These are phyloP conservation scores for Colletotrichum viniferum DNA, from an alignment of 2,329 filamentous ascomycete genomes.

Conservation along the genomic window DNA sequence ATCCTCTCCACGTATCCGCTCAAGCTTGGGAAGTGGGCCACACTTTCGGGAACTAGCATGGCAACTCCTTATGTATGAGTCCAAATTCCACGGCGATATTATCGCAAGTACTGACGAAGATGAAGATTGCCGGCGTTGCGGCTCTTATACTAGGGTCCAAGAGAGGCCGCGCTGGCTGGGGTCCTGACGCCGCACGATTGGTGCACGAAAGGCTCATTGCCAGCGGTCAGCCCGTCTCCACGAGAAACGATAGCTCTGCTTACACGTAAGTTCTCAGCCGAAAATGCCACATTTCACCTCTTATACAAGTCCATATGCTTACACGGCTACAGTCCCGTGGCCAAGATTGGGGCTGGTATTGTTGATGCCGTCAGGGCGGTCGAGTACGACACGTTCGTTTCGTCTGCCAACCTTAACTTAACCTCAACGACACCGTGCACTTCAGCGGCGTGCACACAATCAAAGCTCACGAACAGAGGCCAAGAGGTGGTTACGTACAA, in stretches of 20 bases:
- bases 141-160: conserved; percentile 35
- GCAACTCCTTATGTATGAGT: conserved; percentile 40
- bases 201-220: conserved; percentile 30
- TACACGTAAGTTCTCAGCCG: not conserved
- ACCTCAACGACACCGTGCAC: conserved; percentile 47
- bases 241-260: not conserved
- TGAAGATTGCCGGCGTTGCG: conserved; percentile 43
- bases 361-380: conserved; percentile 45
- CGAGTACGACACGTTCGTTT: conserved; percentile 39
- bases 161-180: conserved; percentile 31
- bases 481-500: conserved; percentile 36
- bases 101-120: not conserved
- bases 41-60: conserved; percentile 49
- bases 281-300: not conserved
- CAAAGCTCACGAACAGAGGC: conserved; percentile 39
- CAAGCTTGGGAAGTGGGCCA: not conserved
- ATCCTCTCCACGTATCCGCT: not conserved
- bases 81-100: accelerated
- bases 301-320: not conserved
- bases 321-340: conserved; percentile 14
- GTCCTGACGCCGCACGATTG: conserved; percentile 28
- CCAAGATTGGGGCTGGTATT: conserved; percentile 40
- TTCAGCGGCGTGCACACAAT: conserved; percentile 32
- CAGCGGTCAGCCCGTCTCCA: not conserved
- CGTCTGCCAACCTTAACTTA: conserved; percentile 38